Evolutionary conservation across 805 yeast species (phyloP).

Genomic region (Hanseniaspora meyeri): DNA sequence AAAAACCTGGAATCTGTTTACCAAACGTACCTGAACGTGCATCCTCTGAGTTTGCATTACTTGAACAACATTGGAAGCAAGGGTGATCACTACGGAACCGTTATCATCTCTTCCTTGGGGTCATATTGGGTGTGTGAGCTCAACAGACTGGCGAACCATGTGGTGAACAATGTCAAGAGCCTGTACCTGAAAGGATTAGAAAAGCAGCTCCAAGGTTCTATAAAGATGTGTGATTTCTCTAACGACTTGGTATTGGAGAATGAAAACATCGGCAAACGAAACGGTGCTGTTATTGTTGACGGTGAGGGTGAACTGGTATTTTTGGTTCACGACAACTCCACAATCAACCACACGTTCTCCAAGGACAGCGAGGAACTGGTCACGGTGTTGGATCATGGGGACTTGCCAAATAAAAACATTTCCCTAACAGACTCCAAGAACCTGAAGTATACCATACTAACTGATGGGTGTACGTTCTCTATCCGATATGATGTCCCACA

Average conservation of each 20-base stretch:
- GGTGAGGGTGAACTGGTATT: background rate
- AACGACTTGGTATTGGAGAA: slow-evolving; percentile 8
- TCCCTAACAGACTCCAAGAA: slow-evolving; percentile 1
- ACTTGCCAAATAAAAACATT: background rate
- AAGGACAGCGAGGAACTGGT: background rate
- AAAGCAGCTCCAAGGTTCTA: background rate
- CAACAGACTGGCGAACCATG: background rate
- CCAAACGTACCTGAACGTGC: background rate
- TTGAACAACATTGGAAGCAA: background rate
- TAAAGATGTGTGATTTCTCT: background rate
- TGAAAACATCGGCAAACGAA: background rate
- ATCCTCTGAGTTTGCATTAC: background rate
- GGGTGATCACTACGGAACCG: background rate
- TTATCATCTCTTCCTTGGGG: background rate
- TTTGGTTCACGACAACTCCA: background rate
- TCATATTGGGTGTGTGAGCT: background rate
- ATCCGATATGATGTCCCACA: slow-evolving; percentile 2
- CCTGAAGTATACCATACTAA: background rate
- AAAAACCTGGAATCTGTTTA: background rate
- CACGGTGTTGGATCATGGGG: background rate
- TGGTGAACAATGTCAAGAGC: background rate
- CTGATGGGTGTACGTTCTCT: background rate
- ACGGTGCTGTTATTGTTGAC: background rate
- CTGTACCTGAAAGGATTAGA: background rate
- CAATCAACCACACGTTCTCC: background rate